phyloP scores from a whole-genome alignment of 768 basidiomycete species.

The Gautieria morchelliformis region DNA sequence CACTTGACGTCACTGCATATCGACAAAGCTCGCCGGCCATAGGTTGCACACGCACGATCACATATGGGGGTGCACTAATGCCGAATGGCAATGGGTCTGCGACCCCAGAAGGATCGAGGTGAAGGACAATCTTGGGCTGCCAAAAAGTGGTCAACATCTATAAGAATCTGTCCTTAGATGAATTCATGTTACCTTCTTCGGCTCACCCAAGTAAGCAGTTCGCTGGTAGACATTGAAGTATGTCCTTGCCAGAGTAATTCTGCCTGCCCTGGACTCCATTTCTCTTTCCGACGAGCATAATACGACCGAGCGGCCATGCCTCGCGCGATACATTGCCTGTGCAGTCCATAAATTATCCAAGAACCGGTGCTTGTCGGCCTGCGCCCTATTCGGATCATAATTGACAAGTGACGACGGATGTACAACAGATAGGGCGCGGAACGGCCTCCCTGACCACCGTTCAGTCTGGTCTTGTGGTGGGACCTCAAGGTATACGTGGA shows the following conservation, averaged over 20 bases:
- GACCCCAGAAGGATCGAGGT: constrained; percentile 67
- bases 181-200: constrained; percentile 53
- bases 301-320: constrained; percentile 62
- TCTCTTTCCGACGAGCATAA: constrained; percentile 64
- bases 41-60: constrained; percentile 75
- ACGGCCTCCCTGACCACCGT: constrained; percentile 80
- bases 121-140: constrained; percentile 82
- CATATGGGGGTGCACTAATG: constrained; percentile 57
- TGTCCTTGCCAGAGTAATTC: constrained; percentile 59
- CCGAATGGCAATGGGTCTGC: constrained; percentile 77
- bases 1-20: constrained; percentile 65
- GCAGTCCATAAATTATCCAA: constrained; percentile 83
- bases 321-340: constrained; percentile 73
- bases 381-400: constrained; percentile 54
- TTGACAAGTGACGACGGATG: constrained; percentile 60
- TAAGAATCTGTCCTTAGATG: neutral
- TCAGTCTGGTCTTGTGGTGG: constrained; percentile 77
- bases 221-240: constrained; percentile 87
- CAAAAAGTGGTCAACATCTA: constrained; percentile 3
- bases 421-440: constrained; percentile 71
- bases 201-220: constrained; percentile 67
- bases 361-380: constrained; percentile 69
- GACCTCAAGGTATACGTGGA: constrained; percentile 76
- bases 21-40: constrained; percentile 77
- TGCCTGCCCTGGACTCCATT: constrained; percentile 58